Evolutionary conservation across 192 early-diverging fungal species (phyloP), one percentile per base, ranked within the genome.

Genomic region (Phlyctochytrium planicorne): DNA sequence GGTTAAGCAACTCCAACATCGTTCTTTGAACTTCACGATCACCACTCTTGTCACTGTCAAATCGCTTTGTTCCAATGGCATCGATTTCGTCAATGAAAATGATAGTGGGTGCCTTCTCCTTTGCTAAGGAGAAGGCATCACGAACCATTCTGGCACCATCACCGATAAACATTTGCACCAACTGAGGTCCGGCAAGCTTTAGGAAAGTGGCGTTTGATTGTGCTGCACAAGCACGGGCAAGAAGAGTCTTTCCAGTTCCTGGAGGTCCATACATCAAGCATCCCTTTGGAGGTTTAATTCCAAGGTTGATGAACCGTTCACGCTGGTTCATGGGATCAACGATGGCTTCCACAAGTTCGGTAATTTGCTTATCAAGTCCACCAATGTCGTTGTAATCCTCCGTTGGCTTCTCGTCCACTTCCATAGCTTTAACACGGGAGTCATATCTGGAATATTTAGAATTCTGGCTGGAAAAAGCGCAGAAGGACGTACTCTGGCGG

Each of bases 71-170:
- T 69, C 95, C 96, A 70, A 99, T 87, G 23, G 97, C 95, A 71
- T 99, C 95, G 77, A 98, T 85, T 79, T 99, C 97, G 80, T 98
- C 95, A 75, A 99, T 97, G 68, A 99, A 98, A 63, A 99, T 97
- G 74, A 99, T 99, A 31, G 97, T 91, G 12, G 97, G 97, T 16
- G 96, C 87, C 80, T 99, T 99, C 64, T 97, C 97, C 74, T 98
- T 98, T 29, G 97, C 97, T 47, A 98, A 75, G 29, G 89, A 89
- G 78, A 98, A 98, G 23, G 95, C 95, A 72, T 98, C 97, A 27
- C 97, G 90, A 12, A 98, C 94, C 25, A 84, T 70, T 56, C 79
- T 79, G 30, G 77, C 76, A 30, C 75, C 75, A 63, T 82, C 78
- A 57, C 80, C 80, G 50, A 84, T 81, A 67, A 84, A 84, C 76